A percentile compares a stretch with the other conserved stretches of the same genome.
phyloP scores from a whole-genome alignment of 2,329 filamentous ascomycete species.

The Sphaerulina vaccinii region DNA sequence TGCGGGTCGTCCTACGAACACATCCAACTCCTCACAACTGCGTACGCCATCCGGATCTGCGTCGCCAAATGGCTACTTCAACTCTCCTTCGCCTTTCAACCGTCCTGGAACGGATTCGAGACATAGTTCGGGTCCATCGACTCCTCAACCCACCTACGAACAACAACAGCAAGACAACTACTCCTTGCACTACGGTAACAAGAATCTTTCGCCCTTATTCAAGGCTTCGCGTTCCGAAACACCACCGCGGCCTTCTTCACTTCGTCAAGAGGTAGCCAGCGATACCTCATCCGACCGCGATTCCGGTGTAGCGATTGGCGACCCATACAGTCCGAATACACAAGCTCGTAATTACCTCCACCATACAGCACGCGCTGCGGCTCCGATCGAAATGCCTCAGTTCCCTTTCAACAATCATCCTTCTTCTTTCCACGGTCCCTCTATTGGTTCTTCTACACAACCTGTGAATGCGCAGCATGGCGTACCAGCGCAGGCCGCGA shows the following conservation, averaged over 20 bases:
- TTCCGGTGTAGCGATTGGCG: constrained; percentile 16
- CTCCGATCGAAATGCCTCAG: constrained; percentile 23
- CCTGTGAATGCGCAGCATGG: constrained; percentile 18
- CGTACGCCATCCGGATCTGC: constrained; percentile 24
- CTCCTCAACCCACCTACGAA: constrained; percentile 29
- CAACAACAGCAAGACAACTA: constrained; percentile 29
- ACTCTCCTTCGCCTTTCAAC: constrained; percentile 43
- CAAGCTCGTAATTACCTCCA: constrained; percentile 37
- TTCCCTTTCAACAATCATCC: constrained; percentile 20
- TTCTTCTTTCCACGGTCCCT: constrained; percentile 8
- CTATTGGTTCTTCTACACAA: constrained; percentile 13
- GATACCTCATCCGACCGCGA: constrained; percentile 18
- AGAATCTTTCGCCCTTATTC: constrained; percentile 51
- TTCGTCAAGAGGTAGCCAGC: constrained; percentile 43
- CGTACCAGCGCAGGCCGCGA: constrained; percentile 15
- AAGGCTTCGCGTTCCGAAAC: constrained; percentile 47
- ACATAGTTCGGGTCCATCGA: constrained; percentile 29
- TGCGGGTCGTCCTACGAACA: constrained; percentile 17
- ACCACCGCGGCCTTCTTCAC: constrained; percentile 43
- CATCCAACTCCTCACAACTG: constrained; percentile 21
- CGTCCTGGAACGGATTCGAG: constrained; percentile 23
- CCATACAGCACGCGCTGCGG: constrained; percentile 32
- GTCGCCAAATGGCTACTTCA: constrained; percentile 19
- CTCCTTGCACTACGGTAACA: constrained; percentile 45
- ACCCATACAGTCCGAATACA: constrained; percentile 25